phyloP scores from a whole-genome alignment of 192 early-diverging fungal species.

The Linnemannia exigua region DNA sequence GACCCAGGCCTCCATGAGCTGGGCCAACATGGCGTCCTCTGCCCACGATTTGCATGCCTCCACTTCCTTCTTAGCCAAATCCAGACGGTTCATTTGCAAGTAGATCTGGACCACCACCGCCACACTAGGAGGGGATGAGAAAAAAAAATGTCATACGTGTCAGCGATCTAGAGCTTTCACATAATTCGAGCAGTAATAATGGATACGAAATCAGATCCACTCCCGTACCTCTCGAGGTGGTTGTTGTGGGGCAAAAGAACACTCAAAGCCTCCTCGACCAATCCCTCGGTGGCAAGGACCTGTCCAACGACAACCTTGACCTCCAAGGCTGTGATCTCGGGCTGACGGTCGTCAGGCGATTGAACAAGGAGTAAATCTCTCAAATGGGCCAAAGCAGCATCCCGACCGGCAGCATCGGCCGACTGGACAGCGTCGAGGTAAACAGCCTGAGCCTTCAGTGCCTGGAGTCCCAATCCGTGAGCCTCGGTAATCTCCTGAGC shows the following conservation, averaged over 20 bases:
- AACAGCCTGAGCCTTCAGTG: slow-evolving; percentile 75
- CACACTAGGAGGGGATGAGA: slow-evolving; percentile 63
- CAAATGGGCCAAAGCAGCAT: slow-evolving; percentile 64
- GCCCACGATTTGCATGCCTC: slow-evolving; percentile 87
- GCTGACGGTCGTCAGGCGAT: slow-evolving; percentile 61
- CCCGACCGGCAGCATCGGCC: slow-evolving; percentile 47
- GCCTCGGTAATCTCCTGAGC: slow-evolving; percentile 73
- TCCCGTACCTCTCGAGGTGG: slow-evolving; percentile 85
- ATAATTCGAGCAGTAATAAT: background rate
- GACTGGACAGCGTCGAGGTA: slow-evolving; percentile 68
- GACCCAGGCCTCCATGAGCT: slow-evolving; percentile 94
- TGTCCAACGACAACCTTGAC: slow-evolving; percentile 78
- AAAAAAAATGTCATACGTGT: slow-evolving; percentile 18
- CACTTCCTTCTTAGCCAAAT: slow-evolving; percentile 89
- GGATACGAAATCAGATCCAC: background rate
- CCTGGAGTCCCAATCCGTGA: slow-evolving; percentile 71
- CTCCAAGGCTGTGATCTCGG: slow-evolving; percentile 52
- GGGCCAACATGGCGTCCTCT: slow-evolving; percentile 94
- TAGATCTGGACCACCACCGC: slow-evolving; percentile 85
- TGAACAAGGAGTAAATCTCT: slow-evolving; percentile 64
- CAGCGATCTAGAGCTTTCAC: background rate
- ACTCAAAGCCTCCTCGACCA: slow-evolving; percentile 80
- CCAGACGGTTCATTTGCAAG: slow-evolving; percentile 83
- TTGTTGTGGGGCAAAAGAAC: slow-evolving; percentile 76
- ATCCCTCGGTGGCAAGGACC: slow-evolving; percentile 68